Base-by-base conservation (phyloP, 768 basidiomycete genomes). In the Leccinum subtestaceum region DNA sequence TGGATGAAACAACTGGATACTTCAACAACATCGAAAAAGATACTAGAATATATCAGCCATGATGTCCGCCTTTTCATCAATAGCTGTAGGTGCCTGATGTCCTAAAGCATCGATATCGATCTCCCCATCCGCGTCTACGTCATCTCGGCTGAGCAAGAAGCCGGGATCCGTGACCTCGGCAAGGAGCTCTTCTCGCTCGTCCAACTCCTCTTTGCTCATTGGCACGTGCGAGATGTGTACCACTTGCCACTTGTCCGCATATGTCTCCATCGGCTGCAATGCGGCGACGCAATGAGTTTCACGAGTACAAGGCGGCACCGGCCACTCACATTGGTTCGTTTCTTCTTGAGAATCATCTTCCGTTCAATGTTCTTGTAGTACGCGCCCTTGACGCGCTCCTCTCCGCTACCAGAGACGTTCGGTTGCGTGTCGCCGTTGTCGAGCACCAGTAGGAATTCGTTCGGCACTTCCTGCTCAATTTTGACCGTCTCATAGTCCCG, bases 291-390 rank as follows among this genome's bases (percentile, higher is more conserved):
- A 13, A 49, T 59, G 13, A 59, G 52, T 51, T 19, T 57, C 32
- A 43, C 21, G 17, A 25, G 47, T 59, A 50, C 12, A n/a, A 36
- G n/a, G 56, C 23, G 50, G 11, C 8, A 5, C 4, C 13, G 11
- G n/a, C 47, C 17, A 77, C 83, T 71, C 61, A 92, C 91, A 70
- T 90, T 89, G 17, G 82, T 83, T 8, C 92, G 84, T 72, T 86
- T 91, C 77, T 92, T 93, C 74, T 93, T 93, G 45, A 94, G 77
- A 23, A 84, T 78, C 86, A 93, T 93, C 75, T 93, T 93, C 49
- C 91, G 84, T 74, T 92, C 90, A 55, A 94, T 91, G 68, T 87
- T 87, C 74, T 92, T 94, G 75, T 93, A 93, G 67, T 90, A 93
- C 0, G 87, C 92, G n/a, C 88, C 91, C 67, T 83, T 85, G 27